Evolutionary conservation across 2,329 filamentous ascomycete species (phyloP).

Genomic region (Aspergillus texensis): DNA sequence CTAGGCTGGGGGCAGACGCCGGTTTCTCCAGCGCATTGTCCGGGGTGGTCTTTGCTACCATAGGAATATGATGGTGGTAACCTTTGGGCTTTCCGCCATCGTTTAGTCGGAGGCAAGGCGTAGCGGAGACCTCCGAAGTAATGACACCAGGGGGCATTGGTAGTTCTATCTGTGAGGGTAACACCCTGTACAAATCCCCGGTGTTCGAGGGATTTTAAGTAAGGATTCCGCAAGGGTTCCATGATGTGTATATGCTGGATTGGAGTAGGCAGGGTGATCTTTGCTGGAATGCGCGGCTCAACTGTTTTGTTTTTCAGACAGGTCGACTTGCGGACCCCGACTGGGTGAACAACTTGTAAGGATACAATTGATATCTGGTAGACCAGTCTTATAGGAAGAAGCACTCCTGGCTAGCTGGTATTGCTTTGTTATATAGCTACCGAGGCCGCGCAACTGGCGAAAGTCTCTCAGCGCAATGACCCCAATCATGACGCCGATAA

Average conservation of each 20-base stretch:
- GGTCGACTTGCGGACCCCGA: neutral
- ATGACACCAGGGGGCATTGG: conserved; percentile 44
- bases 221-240: conserved; percentile 28
- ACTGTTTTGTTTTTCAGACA: neutral
- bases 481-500: neutral
- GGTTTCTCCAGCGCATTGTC: conserved; percentile 43
- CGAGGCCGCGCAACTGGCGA: neutral
- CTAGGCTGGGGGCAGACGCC: conserved; percentile 56
- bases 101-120: conserved; percentile 53
- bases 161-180: conserved; percentile 42
- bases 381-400: neutral
- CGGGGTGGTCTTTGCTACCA: conserved; percentile 52
- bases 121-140: conserved; percentile 62
- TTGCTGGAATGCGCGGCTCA: neutral
- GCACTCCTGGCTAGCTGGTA: neutral
- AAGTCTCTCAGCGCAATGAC: neutral
- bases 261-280: neutral
- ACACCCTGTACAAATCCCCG: conserved; percentile 55
- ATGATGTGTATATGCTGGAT: conserved; percentile 16
- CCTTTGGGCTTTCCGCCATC: conserved; percentile 53
- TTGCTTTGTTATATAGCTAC: neutral
- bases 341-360: neutral
- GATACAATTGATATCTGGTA: neutral
- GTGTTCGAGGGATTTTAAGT: conserved; percentile 31
- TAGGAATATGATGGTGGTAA: conserved; percentile 55